Base-by-base conservation (phyloP, 495 filamentous ascomycete genomes). In the Xylaria venustula region DNA sequence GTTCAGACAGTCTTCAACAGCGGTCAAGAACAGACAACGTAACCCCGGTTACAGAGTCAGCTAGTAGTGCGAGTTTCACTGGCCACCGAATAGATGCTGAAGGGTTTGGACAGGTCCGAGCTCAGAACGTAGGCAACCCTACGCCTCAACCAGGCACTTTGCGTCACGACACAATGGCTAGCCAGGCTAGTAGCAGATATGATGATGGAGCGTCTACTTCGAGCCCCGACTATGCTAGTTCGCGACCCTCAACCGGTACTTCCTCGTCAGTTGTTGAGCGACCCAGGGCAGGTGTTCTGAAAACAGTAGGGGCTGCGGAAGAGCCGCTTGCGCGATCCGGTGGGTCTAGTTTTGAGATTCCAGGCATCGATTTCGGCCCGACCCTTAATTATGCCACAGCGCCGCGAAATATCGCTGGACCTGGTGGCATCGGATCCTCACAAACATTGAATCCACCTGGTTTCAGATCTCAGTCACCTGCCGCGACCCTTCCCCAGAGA, bases 281-380 rank as follows among this genome's bases (percentile, higher is more conserved):
- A 40, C 91, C 91, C 15, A 83, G 93, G 57, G 87, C 90, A 66
- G 93, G 93, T 54, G 86, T 92, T 3, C 81, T 92, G 74, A 91
- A 90, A 69, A 91, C 88, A 5, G 88, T 93, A 3, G 93, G 93
- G 8, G 81, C 81, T 51, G 69, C 72, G n/a, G 76, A 83, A 72
- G 19, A 65, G 34, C 45, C 58, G 34, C 45, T 61, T 36, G 11
- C 28, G 30, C 8, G 45, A 51, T 23, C 30, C 25, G 14, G 17
- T 51, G 17, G 66, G 3, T 42, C 61, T 11, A 52, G 67, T 19
- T 75, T 75, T 20, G 82, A 86, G 47, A 89, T 95, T 57, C 91
- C 92, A 1, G 74, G 77, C 8, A 83, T 98, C 60, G 89, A 98
- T 68, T 98, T 98, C 71, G 93, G 93, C 0, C 91, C 86, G 17